phyloP scores from a whole-genome alignment of 768 basidiomycete genomes.

The Hydnomerulius pinastri region DNA sequence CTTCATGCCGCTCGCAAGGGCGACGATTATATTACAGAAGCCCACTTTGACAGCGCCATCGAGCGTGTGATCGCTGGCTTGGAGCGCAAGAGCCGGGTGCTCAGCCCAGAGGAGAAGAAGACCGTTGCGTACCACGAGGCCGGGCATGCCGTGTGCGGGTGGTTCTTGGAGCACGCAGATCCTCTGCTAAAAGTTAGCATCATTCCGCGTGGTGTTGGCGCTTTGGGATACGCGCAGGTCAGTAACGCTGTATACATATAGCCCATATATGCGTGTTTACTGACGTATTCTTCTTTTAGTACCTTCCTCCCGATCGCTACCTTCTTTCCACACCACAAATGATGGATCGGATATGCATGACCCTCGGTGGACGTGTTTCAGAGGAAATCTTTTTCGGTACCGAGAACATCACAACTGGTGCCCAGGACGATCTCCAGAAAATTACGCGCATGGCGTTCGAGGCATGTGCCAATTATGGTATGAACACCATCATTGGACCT shows the following conservation, averaged over 20 bases:
- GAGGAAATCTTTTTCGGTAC: constrained; percentile 97
- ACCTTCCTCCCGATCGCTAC: constrained; percentile 94
- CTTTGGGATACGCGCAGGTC: constrained; percentile 95
- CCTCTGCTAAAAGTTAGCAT: constrained; percentile 97
- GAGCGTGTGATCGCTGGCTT: constrained; percentile 97
- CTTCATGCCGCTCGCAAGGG: constrained; percentile 88
- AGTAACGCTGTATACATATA: constrained; percentile 16
- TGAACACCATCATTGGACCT: constrained; percentile 93
- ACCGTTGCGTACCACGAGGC: constrained; percentile 99
- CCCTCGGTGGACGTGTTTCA: constrained; percentile 94
- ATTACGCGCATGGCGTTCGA: constrained; percentile 98
- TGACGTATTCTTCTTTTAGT: constrained; percentile 47
- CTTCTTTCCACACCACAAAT: constrained; percentile 95
- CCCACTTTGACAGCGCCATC: constrained; percentile 95
- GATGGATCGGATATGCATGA: constrained; percentile 96
- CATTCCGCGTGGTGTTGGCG: constrained; percentile 94
- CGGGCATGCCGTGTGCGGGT: constrained; percentile 96
- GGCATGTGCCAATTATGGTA: constrained; percentile 93
- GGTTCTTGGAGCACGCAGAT: constrained; percentile 98
- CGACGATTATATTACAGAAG: constrained; percentile 75
- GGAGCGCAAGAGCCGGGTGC: constrained; percentile 92
- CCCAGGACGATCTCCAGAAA: constrained; percentile 97
- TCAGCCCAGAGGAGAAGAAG: constrained; percentile 96
- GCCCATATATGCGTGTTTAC: constrained; percentile 2
- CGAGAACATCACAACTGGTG: constrained; percentile 95